Base-by-base conservation (phyloP, 2,329 filamentous ascomycete genomes). In the Mariannaea elegans region DNA sequence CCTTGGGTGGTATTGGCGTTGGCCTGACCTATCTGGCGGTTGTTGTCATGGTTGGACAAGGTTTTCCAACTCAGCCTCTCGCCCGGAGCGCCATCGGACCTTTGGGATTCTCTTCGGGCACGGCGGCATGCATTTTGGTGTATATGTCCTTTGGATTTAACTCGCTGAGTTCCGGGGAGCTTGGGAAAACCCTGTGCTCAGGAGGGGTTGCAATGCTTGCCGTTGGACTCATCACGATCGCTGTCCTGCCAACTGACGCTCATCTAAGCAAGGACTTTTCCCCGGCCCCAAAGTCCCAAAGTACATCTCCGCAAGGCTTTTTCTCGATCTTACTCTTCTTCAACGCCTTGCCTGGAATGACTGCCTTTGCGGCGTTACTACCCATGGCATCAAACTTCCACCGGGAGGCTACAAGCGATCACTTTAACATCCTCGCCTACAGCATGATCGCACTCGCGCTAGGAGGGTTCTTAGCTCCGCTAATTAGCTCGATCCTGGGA, bases 311-410 rank as follows among this genome's bases (percentile, higher is more conserved):
- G 8, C n/a, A 27, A 24, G 21, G 3, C 1, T 24, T 51, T 21
- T 60, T 55, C 14, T 60, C 51, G 6, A 8, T 31, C 23, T 24
- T 60, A 0, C 39, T 56, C 2, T 51, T 60, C 38, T 60, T 56
- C 50, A 60, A 60, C 16, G 51, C 57, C 2, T 34, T 60, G 18
- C 57, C 57, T 9, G 57, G 57, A 2, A 60, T 60, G 57, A 41
- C 18, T 4, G 38, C 13, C 2, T 51, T 60, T 39, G 29, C 38
- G 7, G 32, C 31, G n/a, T 27, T 59, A 21, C 23, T 55, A 7
- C 56, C 50, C 4, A 23, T 29, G 12, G 55, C 55, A 1, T 32
- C 44, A 4, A 31, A 31, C 21, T 41, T 36, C n/a, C n/a, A n/a
- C n/a, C n/a, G n/a, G n/a, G n/a, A 27, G 24, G 24, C 9, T 6